Base-by-base conservation (phyloP, 2,329 filamentous ascomycete genomes). In the Epichloe scottii region DNA sequence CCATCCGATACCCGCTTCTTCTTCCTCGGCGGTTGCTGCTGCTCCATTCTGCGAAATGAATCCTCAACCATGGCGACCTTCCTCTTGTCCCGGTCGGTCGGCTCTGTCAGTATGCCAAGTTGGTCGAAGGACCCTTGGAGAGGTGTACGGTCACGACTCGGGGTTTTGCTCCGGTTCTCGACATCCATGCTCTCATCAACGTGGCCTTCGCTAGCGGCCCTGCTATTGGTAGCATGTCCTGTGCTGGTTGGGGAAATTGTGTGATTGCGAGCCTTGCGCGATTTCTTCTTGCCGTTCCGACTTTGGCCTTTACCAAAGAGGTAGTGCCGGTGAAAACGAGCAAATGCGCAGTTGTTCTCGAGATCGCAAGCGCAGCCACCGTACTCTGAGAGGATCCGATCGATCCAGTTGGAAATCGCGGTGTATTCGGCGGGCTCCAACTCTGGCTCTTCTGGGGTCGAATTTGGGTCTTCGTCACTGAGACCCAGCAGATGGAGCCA, bases 321-420 rank as follows among this genome's bases (percentile, higher is more conserved):
- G 58, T 81, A 80, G 49, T 75, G 77, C 48, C 77, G 72, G 60
- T 81, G 77, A 56, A 84, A 84, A 19, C 78, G 77, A 53, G 72
- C 73, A 66, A 85, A 84, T 2, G 79, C 77, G 59, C 81, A 85
- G 52, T 82, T 77, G 40, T 71, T 68, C 7, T 78, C 79, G 14
- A 81, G 64, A 51, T 84, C 77, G 63, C 87, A 91, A 4, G 86
- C 87, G 66, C 87, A 91, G 17, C 85, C 86, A 17, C 87, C 87
- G 59, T 88, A 86, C 62, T 89, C 85, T 17, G 85, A 84, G 6
- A 90, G 74, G 8, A 89, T 82, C 40, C 75, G 77, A 48, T 81
- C 76, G 6, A 88, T 78, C 79, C 83, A 88, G 15, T 74, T 74
- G 14, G 76, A 74, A 17, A 87, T 77, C 46, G 68, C 72, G 23